Base-by-base conservation (phyloP, 139 green algal genomes). In the Asterochloris sp. region DNA sequence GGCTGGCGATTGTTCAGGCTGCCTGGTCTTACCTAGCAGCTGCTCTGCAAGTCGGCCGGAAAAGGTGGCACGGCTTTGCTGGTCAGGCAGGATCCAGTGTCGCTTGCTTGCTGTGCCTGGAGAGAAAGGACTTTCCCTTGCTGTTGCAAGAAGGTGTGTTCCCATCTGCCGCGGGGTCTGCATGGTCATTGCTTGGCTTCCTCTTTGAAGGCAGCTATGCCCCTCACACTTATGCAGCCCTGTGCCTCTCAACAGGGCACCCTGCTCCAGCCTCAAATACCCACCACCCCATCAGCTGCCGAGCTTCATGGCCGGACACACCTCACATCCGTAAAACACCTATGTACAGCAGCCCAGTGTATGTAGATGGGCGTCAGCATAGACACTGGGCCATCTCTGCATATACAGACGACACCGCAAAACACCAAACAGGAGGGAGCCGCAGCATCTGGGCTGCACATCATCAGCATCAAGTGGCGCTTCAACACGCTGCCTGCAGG, bases 401-500 rank as follows among this genome's bases (percentile, higher is more conserved):
- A 9, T 24, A 6, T 8, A 24, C 17, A 71, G 21, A 71, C 4
- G 1, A 9, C 10, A 26, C 21, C 10, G 19, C 66, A 21, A 1
- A 71, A 71, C 4, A 6, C 4, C 2, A 6, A 71, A 8, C 17
- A 71, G 9, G 21, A 24, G 15, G 64, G 69, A 28, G 13, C 24
- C 24, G 13, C 24, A 29, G 23, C 19, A 13, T 9, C 15, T 28
- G 23, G 21, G 9, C 9, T 28, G 26, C 74, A 64, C 19, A 12
- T 12, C 61, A 0, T 27, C 38, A 21, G 38, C 12, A 29, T 12
- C 0, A 47, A 64, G 38, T 60, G 27, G 21, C 24, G 0, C 16
- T 12, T 15, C 23, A 24, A 0, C 68, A 73, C 66, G 76, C 73
- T 10, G 11, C 1, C 16, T 78, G 71, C 83, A 86, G 84, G 91